Conservation (phyloP, 116 monocot genomes). For the Trichopus zeylanicus region DNA sequence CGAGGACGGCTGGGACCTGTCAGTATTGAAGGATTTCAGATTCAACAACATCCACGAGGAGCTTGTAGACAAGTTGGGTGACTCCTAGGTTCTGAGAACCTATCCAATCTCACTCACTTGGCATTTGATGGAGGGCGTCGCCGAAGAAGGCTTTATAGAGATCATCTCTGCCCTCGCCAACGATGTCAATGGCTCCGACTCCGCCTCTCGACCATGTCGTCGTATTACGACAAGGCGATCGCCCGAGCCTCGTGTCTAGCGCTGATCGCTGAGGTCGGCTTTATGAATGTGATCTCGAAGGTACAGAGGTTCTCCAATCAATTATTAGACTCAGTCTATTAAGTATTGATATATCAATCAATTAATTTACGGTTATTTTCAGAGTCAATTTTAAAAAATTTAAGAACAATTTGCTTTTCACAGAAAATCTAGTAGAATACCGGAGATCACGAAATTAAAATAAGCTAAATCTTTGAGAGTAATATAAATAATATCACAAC, state of each 20-base stretch:
- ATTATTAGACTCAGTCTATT: no score
- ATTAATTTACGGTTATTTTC: conserved; percentile 87
- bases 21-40: conserved; percentile 39
- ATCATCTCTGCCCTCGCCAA: conserved; percentile 46
- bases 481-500: no score
- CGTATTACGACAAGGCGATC: conserved; percentile 89
- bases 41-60: conserved; percentile 80
- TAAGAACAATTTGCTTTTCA: no score
- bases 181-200: conserved; percentile 39
- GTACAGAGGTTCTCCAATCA: conserved; percentile 44
- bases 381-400: no score
- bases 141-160: conserved; percentile 42
- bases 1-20: conserved; percentile 1
- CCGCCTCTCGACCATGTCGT: conserved; percentile 60
- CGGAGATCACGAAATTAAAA: no score
- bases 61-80: conserved; percentile 76
- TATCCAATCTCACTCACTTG: conserved; percentile 64
- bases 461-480: no score
- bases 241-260: conserved; percentile 82
- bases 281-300: conserved; percentile 43
- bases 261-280: conserved; percentile 67
- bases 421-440: no score
- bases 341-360: no score
- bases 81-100: conserved; percentile 56
- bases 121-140: conserved; percentile 56